A percentile compares a stretch with the other conserved stretches of the same genome.
phyloP scores from a whole-genome alignment of 140 eudicot species.

The Eryngium alpinum region DNA sequence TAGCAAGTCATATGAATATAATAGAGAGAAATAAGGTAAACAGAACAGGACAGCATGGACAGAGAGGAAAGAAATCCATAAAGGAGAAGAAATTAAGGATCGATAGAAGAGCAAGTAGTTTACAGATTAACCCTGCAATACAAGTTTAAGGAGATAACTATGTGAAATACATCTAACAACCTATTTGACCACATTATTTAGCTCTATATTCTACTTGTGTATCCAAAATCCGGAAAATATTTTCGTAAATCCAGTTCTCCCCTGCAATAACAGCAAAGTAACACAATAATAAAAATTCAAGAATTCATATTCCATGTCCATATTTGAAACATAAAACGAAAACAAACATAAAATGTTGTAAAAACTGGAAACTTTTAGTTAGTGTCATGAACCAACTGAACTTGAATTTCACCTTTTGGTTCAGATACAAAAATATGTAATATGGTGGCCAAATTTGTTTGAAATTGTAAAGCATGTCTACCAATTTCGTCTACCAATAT shows the following conservation, averaged over 20 bases:
- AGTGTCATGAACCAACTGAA: too few relatives aligned
- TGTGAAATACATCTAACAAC: constrained; percentile 36
- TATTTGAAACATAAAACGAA: too few relatives aligned
- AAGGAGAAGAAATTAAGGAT: neutral
- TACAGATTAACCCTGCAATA: constrained; percentile 56
- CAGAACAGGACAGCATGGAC: constrained; percentile 34
- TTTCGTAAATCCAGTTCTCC: neutral
- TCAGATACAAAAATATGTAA: too few relatives aligned
- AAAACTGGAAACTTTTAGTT: too few relatives aligned
- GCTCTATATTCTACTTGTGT: neutral
- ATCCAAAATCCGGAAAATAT: neutral
- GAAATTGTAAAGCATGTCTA: too few relatives aligned
- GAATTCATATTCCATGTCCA: neutral
- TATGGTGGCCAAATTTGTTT: too few relatives aligned
- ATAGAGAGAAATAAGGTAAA: constrained; percentile 16
- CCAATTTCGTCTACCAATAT: too few relatives aligned
- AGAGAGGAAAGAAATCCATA: neutral
- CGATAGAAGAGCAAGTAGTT: neutral
- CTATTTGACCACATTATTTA: constrained; percentile 33
- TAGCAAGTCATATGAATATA: constrained; percentile 17
- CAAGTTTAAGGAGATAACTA: constrained; percentile 46
- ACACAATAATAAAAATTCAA: neutral
- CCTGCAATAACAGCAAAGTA: constrained; percentile 7
- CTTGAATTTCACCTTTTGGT: too few relatives aligned
- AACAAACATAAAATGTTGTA: too few relatives aligned